phyloP scores from a whole-genome alignment of 345 rosid genomes.

The Diplotaxis tenuifolia region DNA sequence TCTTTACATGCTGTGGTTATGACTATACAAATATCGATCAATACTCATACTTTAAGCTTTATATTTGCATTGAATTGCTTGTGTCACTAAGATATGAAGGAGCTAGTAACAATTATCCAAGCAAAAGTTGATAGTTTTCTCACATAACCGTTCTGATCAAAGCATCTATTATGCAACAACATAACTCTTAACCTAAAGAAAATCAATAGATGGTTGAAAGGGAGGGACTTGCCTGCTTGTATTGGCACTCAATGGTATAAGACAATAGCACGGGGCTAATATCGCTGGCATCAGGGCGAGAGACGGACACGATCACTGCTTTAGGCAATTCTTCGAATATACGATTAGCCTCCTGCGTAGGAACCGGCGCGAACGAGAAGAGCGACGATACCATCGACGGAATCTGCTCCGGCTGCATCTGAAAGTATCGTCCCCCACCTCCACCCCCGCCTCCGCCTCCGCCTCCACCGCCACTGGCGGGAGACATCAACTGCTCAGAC shows the following conservation, averaged over 20 bases:
- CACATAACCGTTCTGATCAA: not conserved
- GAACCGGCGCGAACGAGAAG: slow-evolving; percentile 51
- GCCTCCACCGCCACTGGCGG: slow-evolving; percentile 39
- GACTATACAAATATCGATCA: not conserved
- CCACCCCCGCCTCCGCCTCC: slow-evolving; percentile 51
- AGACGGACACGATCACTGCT: slow-evolving; percentile 71
- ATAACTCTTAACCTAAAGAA: too few species aligned
- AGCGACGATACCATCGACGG: slow-evolving; percentile 52
- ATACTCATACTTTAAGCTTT: not conserved
- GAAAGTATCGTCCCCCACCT: slow-evolving; percentile 58
- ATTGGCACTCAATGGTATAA: slow-evolving; percentile 79
- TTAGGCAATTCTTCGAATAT: slow-evolving; percentile 86
- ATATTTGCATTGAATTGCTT: too few species aligned
- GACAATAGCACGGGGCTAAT: slow-evolving; percentile 80
- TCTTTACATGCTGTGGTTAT: not conserved
- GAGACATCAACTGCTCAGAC: slow-evolving; percentile 71
- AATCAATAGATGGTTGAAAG: too few species aligned
- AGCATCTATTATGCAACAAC: not conserved
- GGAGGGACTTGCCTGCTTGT: slow-evolving; percentile 66
- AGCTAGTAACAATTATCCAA: not conserved
- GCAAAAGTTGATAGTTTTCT: not conserved
- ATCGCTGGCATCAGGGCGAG: slow-evolving; percentile 87
- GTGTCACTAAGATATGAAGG: not conserved
- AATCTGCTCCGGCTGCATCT: slow-evolving; percentile 70
- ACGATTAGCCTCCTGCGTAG: slow-evolving; percentile 55